Evolutionary conservation across 2,329 filamentous ascomycete genomes (phyloP), one percentile per base, ranked within the genome.

Genomic region (Aspergillus niger): DNA sequence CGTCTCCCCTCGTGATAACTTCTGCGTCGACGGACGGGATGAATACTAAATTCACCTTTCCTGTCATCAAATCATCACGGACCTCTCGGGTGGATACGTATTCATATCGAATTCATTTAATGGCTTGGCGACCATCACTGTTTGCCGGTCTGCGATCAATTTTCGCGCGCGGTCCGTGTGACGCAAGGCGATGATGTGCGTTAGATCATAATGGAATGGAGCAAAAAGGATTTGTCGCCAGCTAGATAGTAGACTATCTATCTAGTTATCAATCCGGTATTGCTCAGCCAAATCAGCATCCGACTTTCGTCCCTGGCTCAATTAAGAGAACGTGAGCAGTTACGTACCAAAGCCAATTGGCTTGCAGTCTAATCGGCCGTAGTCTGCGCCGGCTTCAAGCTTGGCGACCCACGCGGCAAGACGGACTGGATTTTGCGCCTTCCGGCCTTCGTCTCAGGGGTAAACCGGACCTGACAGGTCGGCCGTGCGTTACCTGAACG

Each of bases 391-490:
- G 47, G 48, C 30, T 26, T 43, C 44, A 39, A n/a, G 39, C 53
- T 47, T 48, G 58, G 48, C 28, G 39, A 44, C 61, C 61, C 61
- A 63, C 61, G 44, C 61, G 57, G 50, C 49, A 48, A 54, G 44
- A 58, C 44, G 57, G 52, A 44, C 55, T 56, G 30, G 56, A 54
- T 26, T 62, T 57, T 57, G 57, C 47, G 57, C 30, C 53, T 55
- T 28, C 26, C 53, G 39, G n/a, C 41, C 49, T 38, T 43, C 20
- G 50, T 32, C 41, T 58, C 55, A 58, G 44, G 47, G 20, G 53
- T 13, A 47, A 59, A 36, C 32, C 32, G 32, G 32, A 36, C 32
- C 30, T 60, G 53, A 57, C 41, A 57, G 59, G 55, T 61, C 59
- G 57, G 32, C 39, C 30, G 26, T 58, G 49, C 57, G 41, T 52